phyloP scores from a whole-genome alignment of 164 flowering plant species.

The Akebia trifoliata region DNA sequence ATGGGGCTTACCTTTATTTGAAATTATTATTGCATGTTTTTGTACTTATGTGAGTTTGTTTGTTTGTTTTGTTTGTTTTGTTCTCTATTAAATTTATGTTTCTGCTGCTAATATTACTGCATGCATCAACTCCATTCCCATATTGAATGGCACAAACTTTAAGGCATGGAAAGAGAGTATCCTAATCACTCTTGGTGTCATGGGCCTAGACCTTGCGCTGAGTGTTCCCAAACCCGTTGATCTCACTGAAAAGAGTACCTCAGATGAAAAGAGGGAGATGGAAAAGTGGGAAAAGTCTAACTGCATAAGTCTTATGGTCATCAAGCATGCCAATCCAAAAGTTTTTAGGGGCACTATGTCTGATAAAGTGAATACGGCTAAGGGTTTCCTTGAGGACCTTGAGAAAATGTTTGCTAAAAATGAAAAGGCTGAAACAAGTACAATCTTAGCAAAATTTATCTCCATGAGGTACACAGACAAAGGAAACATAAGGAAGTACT shows the following conservation, averaged over 20 bases:
- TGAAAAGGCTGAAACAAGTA: constrained; percentile 9
- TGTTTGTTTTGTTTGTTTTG: too few relatives aligned
- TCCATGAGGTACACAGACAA: constrained; percentile 10
- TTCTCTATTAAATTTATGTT: background rate
- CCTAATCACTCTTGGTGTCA: background rate
- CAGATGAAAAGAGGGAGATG: background rate
- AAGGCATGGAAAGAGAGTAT: background rate
- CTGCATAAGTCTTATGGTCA: background rate
- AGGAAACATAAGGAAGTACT: constrained; percentile 12
- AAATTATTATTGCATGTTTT: background rate
- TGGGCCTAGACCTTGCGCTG: background rate
- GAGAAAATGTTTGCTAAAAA: background rate
- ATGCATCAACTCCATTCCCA: background rate
- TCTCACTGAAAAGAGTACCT: background rate
- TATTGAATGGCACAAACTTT: constrained; percentile 14
- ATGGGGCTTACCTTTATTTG: background rate
- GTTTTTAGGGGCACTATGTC: too few relatives aligned
- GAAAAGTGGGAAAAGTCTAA: background rate
- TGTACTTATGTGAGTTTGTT: background rate
- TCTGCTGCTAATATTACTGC: constrained; percentile 1
- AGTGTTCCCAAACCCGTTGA: background rate
- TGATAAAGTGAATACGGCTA: background rate
- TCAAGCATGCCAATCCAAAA: background rate
- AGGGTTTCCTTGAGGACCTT: background rate
- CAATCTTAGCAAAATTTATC: background rate